Conservation (phyloP, 2,329 filamentous ascomycete genomes). For the Ustilaginoidea virens region DNA sequence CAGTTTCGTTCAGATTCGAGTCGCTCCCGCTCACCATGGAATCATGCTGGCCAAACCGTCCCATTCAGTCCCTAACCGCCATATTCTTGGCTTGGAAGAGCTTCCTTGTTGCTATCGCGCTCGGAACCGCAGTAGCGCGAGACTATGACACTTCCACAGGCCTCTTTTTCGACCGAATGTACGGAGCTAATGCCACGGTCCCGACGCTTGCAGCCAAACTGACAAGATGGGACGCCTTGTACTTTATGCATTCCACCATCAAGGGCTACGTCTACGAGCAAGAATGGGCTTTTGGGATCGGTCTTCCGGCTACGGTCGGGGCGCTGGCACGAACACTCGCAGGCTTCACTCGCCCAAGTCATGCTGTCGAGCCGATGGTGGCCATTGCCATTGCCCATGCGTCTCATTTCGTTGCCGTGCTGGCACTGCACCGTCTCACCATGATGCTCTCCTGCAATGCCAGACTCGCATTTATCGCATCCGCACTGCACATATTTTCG, state of each 20-base stretch:
- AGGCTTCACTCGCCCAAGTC: conserved; percentile 9
- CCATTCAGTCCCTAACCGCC: conserved; percentile 7
- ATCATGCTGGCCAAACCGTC: neutral
- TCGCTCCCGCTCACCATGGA: too few relatives aligned
- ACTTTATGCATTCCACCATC: conserved; percentile 48
- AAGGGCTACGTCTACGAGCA: conserved; percentile 61
- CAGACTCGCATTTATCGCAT: conserved; percentile 51
- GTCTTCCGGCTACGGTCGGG: conserved; percentile 28
- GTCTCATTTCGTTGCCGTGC: conserved; percentile 61
- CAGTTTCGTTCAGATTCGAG: too few relatives aligned
- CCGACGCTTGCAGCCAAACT: conserved; percentile 38
- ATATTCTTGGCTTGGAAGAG: conserved; percentile 52
- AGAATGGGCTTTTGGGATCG: conserved; percentile 64
- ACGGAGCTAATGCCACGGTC: conserved; percentile 21
- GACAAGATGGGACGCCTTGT: conserved; percentile 69
- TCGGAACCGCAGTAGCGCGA: conserved; percentile 33
- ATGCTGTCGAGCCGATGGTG: conserved; percentile 27
- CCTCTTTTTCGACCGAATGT: conserved; percentile 22
- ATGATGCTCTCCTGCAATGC: conserved; percentile 33
- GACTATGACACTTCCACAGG: conserved; percentile 69
- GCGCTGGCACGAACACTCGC: conserved; percentile 12
- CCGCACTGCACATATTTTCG: conserved; percentile 65
- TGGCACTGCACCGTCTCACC: conserved; percentile 56
- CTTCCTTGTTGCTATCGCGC: conserved; percentile 46
- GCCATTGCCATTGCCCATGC: conserved; percentile 54